phyloP scores from a whole-genome alignment of 73 alveolate genomes.

The Paramecium sexaurelia region DNA sequence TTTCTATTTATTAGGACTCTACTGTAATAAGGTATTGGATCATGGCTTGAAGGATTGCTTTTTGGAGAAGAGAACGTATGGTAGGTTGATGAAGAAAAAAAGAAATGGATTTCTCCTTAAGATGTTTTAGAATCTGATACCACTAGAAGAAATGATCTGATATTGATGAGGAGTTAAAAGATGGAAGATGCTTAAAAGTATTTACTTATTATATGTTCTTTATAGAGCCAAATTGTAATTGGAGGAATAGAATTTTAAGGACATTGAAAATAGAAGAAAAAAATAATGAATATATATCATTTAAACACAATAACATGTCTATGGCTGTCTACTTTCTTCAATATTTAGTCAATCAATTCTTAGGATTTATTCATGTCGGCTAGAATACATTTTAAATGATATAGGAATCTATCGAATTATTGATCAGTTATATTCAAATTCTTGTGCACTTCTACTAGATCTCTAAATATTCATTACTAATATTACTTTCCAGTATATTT shows the following conservation, averaged over 20 bases:
- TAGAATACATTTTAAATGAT: background rate
- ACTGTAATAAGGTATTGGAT: slow-evolving; percentile 25
- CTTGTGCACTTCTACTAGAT: slow-evolving; percentile 21
- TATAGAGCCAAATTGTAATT: slow-evolving; percentile 1
- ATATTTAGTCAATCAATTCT: background rate
- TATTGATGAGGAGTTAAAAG: background rate
- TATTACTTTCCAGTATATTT: slow-evolving; percentile 36
- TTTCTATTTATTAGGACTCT: background rate
- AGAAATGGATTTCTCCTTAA: background rate
- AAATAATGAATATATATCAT: slow-evolving; percentile 10
- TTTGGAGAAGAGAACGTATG: background rate
- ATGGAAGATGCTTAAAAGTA: slow-evolving; percentile 19
- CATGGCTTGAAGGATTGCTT: background rate
- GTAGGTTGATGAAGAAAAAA: background rate
- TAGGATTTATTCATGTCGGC: background rate
- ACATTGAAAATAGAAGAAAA: background rate
- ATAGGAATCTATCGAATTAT: slow-evolving; percentile 17
- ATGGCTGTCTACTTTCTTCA: slow-evolving; percentile 23
- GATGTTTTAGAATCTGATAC: background rate
- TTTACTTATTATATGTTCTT: background rate
- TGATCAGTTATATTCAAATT: slow-evolving; percentile 22
- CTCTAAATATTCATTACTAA: background rate
- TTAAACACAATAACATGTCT: slow-evolving; percentile 28
- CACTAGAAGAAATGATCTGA: background rate
- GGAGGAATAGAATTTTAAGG: background rate